Evolutionary conservation across 305 asterid genomes (phyloP).

Genomic region (Lippia alba): DNA sequence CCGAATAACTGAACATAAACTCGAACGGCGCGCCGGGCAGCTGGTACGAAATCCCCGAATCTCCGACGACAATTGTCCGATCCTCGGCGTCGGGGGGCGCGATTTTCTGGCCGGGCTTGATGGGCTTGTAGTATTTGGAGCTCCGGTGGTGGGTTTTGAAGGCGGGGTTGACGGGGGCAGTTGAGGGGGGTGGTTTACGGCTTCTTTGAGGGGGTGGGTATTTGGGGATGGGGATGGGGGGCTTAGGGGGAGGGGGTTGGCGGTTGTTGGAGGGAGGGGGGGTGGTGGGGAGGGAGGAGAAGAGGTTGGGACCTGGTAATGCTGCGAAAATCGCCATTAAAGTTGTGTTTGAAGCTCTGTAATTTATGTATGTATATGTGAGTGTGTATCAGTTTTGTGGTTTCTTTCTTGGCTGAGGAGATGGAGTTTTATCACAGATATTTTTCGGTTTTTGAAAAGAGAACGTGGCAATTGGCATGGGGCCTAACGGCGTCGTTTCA

Average conservation of each 20-base stretch:
- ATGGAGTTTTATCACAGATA: slow-evolving; percentile 24
- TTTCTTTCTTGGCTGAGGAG: not conserved
- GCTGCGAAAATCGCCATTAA: slow-evolving; percentile 72
- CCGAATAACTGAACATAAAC: slow-evolving; percentile 89
- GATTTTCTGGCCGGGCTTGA: slow-evolving; percentile 76
- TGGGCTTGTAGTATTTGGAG: slow-evolving; percentile 80
- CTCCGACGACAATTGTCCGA: slow-evolving; percentile 70
- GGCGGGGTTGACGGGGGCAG: slow-evolving; percentile 36
- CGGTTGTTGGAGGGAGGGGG: slow-evolving; percentile 54
- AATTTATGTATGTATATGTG: too few relatives aligned
- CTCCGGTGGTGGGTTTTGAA: slow-evolving; percentile 62
- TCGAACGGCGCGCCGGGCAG: slow-evolving; percentile 96
- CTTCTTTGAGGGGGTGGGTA: slow-evolving; percentile 9
- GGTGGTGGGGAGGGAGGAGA: slow-evolving; percentile 66
- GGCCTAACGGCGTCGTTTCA: too few relatives aligned
- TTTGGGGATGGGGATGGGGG: slow-evolving; percentile 9
- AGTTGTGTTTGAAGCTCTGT: not conserved
- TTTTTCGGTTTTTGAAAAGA: not conserved
- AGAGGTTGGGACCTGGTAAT: slow-evolving; percentile 61
- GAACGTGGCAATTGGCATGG: too few relatives aligned
- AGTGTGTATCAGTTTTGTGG: not conserved
- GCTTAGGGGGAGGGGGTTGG: slow-evolving; percentile 57
- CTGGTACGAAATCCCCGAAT: slow-evolving; percentile 74
- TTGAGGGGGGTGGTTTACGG: slow-evolving; percentile 40
- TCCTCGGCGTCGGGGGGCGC: slow-evolving; percentile 50